phyloP scores from a whole-genome alignment of 345 rosid genomes.

The Psidium guajava region DNA sequence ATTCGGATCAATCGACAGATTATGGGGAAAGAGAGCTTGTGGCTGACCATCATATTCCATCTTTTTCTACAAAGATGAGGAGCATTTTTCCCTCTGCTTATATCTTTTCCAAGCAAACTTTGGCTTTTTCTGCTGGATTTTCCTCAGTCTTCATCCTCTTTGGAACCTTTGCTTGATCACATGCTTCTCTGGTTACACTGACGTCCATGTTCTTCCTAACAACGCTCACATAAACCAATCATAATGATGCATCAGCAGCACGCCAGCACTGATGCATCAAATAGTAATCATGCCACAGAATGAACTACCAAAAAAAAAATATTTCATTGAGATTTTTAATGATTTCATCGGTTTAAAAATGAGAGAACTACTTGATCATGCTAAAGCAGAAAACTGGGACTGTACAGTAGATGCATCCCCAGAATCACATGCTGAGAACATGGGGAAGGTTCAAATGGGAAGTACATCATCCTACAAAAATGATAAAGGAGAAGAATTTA shows the following conservation, averaged over 20 bases:
- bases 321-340: background rate
- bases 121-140: background rate
- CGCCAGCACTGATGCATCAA: background rate
- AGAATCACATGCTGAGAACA: background rate
- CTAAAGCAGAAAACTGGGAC: background rate
- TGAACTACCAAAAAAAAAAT: background rate
- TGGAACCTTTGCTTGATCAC: background rate
- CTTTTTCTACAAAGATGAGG: background rate
- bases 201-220: background rate
- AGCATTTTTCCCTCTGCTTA: background rate
- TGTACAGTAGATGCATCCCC: background rate
- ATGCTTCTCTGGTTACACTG: background rate
- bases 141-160: background rate
- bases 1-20: background rate
- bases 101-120: background rate
- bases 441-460: background rate
- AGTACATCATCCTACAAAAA: background rate
- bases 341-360: background rate
- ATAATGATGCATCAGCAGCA: background rate
- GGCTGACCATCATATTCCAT: background rate
- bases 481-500: slow-evolving; percentile 19
- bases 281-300: background rate
- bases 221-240: background rate
- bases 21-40: background rate
- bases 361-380: background rate